Evolutionary conservation across 2,329 filamentous ascomycete genomes (phyloP), one percentile per base, ranked within the genome.

Genomic region (Exophiala sp.): DNA sequence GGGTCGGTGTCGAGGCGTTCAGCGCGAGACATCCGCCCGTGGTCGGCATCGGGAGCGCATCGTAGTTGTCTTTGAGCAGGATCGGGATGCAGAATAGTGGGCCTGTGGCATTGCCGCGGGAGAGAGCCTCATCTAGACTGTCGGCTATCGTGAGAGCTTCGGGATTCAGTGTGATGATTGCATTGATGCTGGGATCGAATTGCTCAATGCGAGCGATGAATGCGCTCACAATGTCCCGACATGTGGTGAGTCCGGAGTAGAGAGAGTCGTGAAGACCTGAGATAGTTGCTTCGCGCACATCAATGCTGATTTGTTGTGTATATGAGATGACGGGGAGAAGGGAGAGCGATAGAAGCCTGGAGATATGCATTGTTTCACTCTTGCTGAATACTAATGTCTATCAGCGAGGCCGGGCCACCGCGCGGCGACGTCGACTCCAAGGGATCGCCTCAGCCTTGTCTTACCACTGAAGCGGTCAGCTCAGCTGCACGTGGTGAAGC

Each of bases 51-150:
- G 73, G 71, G 0, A 63, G 56, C 0, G 78, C 77, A 48, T 81
- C 75, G 60, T 75, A 82, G 60, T 83, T 85, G 64, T 85, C 81
- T 62, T 85, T 85, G 4, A 84, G 65, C 3, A 85, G 60, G 10
- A 82, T 64, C 0, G 81, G 81, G 14, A 85, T 70, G 60, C 81
- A 81, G 62, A 83, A 80, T 1, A 85, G 67, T 1, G 71, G 61
- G 1, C 72, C 75, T 0, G 72, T 73, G 19, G 68, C 66, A 60
- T 80, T 78, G 2, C 73, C 73, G 2, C 68, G 61, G 2, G 69
- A 64, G 2, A 63, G 45, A 13, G 51, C 21, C 4, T 45, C 9
- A 59, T 83, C 80, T 21, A 79, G 63, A 1, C 65, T 60, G 47
- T 77, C 72, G 3, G 81, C 81, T 5, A 68, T 66, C 2, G 50